phyloP scores from a whole-genome alignment of 2,329 filamentous ascomycete genomes.

The Ceratocystis huliohia region DNA sequence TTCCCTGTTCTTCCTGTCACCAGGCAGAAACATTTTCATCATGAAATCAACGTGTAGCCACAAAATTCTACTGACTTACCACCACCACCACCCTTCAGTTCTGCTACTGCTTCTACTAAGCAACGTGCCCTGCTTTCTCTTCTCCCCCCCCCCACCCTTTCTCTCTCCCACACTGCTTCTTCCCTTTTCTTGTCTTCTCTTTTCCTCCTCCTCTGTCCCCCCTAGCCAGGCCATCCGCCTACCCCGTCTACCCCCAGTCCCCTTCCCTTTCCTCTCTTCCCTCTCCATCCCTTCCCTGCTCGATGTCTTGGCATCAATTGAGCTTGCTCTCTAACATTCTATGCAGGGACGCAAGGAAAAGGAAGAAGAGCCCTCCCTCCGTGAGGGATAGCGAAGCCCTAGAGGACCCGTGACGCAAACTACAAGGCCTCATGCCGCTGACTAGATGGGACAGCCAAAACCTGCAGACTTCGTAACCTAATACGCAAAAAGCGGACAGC shows the following conservation, averaged over 20 bases:
- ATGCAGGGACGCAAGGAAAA: constrained; percentile 3
- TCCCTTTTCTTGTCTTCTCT: background rate
- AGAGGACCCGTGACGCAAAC: background rate
- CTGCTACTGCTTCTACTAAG: no score
- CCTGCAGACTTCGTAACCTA: background rate
- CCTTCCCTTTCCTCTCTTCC: background rate
- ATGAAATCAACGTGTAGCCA: no score
- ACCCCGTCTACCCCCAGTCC: background rate
- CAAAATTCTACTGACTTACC: no score
- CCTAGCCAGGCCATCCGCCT: background rate
- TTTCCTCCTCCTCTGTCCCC: background rate
- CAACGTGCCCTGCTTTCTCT: background rate
- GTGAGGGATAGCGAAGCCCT: background rate
- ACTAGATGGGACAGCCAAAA: background rate
- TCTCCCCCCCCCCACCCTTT: background rate
- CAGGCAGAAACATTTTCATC: no score
- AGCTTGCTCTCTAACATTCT: background rate
- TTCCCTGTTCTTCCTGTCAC: no score
- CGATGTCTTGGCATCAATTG: background rate
- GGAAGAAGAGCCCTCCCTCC: background rate
- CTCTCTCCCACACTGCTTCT: background rate
- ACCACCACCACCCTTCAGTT: no score
- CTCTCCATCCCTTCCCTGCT: background rate
- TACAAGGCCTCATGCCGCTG: background rate
- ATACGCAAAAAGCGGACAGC: background rate